phyloP scores from a whole-genome alignment of 345 rosid genomes.

The Psidium friedrichsthalianum region DNA sequence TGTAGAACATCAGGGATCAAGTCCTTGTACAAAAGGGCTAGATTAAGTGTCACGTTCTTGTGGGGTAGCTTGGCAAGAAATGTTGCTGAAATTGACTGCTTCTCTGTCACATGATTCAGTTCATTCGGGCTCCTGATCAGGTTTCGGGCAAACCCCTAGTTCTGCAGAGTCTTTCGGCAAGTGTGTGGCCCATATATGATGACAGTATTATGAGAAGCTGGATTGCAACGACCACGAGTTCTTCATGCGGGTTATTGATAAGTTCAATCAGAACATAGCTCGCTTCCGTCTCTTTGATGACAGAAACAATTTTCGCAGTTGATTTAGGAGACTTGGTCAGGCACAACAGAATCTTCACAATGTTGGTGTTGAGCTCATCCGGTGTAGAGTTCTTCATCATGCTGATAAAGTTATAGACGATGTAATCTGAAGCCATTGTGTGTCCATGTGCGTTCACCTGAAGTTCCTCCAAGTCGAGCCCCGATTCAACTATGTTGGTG shows the following conservation, averaged over 20 bases:
- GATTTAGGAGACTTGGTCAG: constrained; percentile 51
- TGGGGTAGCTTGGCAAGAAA: constrained; percentile 79
- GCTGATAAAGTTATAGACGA: constrained; percentile 44
- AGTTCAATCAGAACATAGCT: constrained; percentile 60
- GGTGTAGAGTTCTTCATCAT: constrained; percentile 68
- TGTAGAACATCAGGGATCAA: constrained; percentile 45
- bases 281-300: constrained; percentile 57
- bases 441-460: constrained; percentile 52
- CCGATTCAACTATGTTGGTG: constrained; percentile 69
- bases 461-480: constrained; percentile 40
- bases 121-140: constrained; percentile 31
- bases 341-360: constrained; percentile 60
- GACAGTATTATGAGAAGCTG: constrained; percentile 56
- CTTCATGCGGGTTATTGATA: constrained; percentile 64
- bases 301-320: constrained; percentile 38
- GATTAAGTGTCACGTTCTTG: constrained; percentile 62
- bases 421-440: constrained; percentile 59
- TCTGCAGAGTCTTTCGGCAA: constrained; percentile 66
- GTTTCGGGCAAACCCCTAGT: constrained; percentile 69
- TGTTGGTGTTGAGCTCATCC: constrained; percentile 52
- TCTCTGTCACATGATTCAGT: constrained; percentile 47
- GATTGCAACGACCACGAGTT: constrained; percentile 52
- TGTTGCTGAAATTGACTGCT: constrained; percentile 60
- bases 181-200: constrained; percentile 53
- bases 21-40: constrained; percentile 44